Percentiles rank a stretch among this genome's conserved stretches.
Conservation (phyloP, 352 stramenopile genomes). For the Elongisporangium prolatum region DNA sequence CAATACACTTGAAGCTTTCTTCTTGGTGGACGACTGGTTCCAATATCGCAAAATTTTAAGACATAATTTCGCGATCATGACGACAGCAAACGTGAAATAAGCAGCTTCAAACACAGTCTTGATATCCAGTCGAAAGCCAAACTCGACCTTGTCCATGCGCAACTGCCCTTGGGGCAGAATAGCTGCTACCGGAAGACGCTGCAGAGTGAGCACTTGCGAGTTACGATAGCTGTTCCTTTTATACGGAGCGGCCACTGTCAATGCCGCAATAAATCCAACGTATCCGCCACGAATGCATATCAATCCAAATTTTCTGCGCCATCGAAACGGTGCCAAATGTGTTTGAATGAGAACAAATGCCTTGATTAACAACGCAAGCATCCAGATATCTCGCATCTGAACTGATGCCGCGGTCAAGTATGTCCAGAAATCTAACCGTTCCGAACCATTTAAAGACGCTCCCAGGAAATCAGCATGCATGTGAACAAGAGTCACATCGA, state of each 20-base stretch:
- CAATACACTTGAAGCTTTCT: not conserved
- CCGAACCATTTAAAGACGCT: not conserved
- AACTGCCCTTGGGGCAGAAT: not conserved
- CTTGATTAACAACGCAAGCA: slow-evolving; percentile 28
- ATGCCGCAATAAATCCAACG: not conserved
- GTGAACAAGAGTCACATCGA: not conserved
- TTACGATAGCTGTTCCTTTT: no score
- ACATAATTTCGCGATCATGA: not conserved
- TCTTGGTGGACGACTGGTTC: not conserved
- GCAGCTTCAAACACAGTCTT: not conserved
- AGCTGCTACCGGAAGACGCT: no score
- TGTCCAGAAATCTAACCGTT: slow-evolving; percentile 14
- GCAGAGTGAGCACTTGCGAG: no score
- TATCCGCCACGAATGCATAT: not conserved
- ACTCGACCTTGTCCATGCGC: not conserved
- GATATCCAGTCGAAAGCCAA: not conserved
- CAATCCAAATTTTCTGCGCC: not conserved
- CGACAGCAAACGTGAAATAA: not conserved
- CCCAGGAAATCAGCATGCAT: not conserved
- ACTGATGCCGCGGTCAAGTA: slow-evolving; percentile 23
- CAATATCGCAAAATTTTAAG: not conserved
- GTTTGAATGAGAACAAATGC: slow-evolving; percentile 3
- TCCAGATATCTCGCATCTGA: slow-evolving; percentile 44
- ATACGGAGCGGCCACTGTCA: not conserved
- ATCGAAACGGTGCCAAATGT: not conserved